phyloP scores from a whole-genome alignment of 2,329 filamentous ascomycete species.

The Ceratocystis colombiana region DNA sequence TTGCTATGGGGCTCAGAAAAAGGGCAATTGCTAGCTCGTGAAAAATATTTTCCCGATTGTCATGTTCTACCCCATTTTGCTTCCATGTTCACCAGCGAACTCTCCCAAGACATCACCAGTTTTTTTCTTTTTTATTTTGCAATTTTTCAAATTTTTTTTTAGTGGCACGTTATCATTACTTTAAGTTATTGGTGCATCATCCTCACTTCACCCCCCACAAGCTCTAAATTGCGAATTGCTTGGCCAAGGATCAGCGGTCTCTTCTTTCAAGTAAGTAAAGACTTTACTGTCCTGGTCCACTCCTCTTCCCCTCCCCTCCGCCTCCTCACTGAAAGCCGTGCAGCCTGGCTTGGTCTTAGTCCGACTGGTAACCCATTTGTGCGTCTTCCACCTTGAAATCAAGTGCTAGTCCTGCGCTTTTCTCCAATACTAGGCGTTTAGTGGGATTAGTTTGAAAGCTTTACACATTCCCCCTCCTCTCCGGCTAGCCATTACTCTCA shows the following conservation, averaged over 20 bases:
- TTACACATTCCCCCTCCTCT: neutral
- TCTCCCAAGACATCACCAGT: too few species aligned
- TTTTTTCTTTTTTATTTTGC: too few species aligned
- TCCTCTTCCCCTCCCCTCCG: neutral
- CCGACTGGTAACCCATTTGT: neutral
- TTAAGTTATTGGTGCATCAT: too few species aligned
- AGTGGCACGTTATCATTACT: too few species aligned
- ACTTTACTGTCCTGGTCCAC: neutral
- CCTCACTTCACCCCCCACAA: too few species aligned
- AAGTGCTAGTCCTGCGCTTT: neutral
- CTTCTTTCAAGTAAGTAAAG: neutral
- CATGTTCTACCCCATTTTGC: too few species aligned
- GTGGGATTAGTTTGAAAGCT: neutral
- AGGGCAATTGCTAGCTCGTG: neutral
- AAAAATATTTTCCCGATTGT: too few species aligned
- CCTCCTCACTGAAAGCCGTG: neutral
- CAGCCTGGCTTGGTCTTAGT: neutral
- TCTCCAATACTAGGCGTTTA: neutral
- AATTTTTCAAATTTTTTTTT: too few species aligned
- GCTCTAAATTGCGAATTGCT: too few species aligned
- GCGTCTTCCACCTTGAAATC: neutral
- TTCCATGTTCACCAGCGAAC: too few species aligned
- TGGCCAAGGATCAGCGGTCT: neutral
- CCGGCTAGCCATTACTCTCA: neutral
- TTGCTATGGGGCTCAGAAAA: neutral